These are phyloP conservation scores for Saccharomycopsis capsularis DNA, from an alignment of 805 yeast genomes.

Conservation along the genomic window DNA sequence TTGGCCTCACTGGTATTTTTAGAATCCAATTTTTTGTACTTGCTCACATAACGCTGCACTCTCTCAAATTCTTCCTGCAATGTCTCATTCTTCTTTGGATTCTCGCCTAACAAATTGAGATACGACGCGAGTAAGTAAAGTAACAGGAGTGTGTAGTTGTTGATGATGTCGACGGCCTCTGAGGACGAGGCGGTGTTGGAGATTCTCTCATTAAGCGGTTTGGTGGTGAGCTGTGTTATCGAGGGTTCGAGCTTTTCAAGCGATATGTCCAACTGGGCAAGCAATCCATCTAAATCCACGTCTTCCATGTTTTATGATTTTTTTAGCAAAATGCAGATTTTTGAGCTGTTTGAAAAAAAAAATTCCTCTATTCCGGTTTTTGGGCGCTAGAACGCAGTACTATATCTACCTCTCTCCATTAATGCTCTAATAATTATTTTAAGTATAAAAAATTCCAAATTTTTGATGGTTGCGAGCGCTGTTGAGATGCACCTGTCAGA, in stretches of 20 bases:
- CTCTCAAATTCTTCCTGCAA: conserved; percentile 7
- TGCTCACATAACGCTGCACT: conserved; percentile 4
- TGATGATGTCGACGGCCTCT: conserved; percentile 10
- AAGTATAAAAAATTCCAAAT: no score
- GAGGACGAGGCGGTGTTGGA: conserved; percentile 1
- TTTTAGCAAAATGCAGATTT: no score
- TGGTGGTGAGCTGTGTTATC: conserved; percentile 3
- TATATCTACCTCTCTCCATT: no score
- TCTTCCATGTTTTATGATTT: no score
- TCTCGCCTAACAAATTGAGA: conserved; percentile 10
- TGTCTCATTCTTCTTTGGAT: not conserved
- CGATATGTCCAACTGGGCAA: not conserved
- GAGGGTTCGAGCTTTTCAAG: conserved; percentile 1
- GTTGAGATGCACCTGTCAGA: no score
- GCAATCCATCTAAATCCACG: not conserved
- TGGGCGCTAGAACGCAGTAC: no score
- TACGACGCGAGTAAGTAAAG: conserved; percentile 2
- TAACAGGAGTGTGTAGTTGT: conserved; percentile 8
- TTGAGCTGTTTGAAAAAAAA: no score
- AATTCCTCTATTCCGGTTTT: no score
- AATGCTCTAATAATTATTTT: no score
- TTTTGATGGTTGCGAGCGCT: no score
- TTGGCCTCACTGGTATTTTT: not conserved
- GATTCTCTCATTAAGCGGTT: conserved; percentile 14
- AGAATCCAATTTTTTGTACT: not conserved